Evolutionary conservation across 371 early-diverging fungal species (phyloP), one percentile per base, ranked within the genome.

Genomic region (Mucor circinelloides): DNA sequence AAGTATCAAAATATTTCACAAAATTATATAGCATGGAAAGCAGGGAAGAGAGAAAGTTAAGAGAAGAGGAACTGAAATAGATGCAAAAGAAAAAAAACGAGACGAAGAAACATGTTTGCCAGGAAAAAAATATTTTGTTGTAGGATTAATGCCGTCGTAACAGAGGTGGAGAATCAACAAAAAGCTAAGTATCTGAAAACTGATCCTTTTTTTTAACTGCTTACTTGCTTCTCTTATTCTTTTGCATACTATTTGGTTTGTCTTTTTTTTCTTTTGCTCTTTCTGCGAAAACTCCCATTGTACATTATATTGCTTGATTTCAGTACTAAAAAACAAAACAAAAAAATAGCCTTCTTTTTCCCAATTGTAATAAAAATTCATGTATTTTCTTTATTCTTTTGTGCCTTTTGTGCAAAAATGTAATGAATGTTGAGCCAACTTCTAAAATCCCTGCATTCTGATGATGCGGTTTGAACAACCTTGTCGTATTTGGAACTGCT

Each of bases 351-450:
- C 21, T 7, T 9, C 17, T 34, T 34, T 10, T 10, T 10, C 10
- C 42, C 42, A 15, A 15, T 40, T 48, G 48, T 23, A 48, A 48
- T 48, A 48, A 48, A 48, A 48, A 23, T 48, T 48, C 48, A 48
- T 48, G 48, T 48, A 48, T 21, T 48, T 21, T 48, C 48, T 23
- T 48, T 23, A 23, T 21, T 30, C 27, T 54, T 28, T 21, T 30
- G 28, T 54, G 12, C 54, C 27, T 54, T 48, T 54, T 8, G 54
- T 9, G 30, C 69, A 58, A 19, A 52, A 28, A 68, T 64, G 70
- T 73, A 79, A 64, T 79, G 76, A 36, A 79, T 54, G 58, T 82
- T 82, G 21, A 69, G 56, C 82, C 82, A 82, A 32, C 76, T 78
- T 60, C 69, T 72, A 42, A 82, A 82, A 48, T 82, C 82, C 32